Conservation (phyloP, 495 filamentous ascomycete species). For the Xylaria nigripes region DNA sequence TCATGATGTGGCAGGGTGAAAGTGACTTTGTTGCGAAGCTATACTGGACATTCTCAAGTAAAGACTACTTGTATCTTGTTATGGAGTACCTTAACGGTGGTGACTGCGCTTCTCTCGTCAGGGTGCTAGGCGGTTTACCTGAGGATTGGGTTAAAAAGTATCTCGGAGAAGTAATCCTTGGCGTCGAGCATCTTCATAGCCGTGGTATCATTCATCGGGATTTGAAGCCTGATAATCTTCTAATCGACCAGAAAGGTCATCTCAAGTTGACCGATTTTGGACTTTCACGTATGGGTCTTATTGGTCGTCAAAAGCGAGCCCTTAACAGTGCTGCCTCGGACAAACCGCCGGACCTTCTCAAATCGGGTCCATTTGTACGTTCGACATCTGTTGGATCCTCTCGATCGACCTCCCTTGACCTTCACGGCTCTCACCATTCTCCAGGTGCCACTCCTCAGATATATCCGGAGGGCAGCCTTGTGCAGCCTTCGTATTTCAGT, state of each 20-base stretch:
- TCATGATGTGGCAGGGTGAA: conserved; percentile 99
- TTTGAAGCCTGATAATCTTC: conserved; percentile 91
- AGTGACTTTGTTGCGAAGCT: conserved; percentile 98
- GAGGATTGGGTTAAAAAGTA: conserved; percentile 99
- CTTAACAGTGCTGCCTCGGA: conserved; percentile 70
- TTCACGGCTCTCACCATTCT: conserved; percentile 63
- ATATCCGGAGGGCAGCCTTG: conserved; percentile 62
- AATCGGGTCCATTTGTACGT: conserved; percentile 82
- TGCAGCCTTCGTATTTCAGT: conserved; percentile 90
- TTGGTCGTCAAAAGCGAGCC: conserved; percentile 90
- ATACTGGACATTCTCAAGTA: conserved; percentile 99
- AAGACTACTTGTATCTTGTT: conserved; percentile 95
- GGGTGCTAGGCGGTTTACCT: conserved; percentile 78
- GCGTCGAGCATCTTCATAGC: conserved; percentile 89
- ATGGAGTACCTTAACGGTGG: conserved; percentile 99
- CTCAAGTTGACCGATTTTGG: conserved; percentile 97
- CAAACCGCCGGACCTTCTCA: conserved; percentile 79
- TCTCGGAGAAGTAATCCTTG: conserved; percentile 87
- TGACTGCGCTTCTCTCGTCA: conserved; percentile 93
- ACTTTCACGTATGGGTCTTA: conserved; percentile 90
- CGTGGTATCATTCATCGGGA: conserved; percentile 94
- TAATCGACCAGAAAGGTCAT: conserved; percentile 95
- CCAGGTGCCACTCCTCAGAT: conserved; percentile 80
- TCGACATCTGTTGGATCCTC: conserved; percentile 83
- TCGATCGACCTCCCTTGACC: conserved; percentile 91